A percentile compares a stretch with the other conserved stretches of the same genome.
phyloP scores from a whole-genome alignment of 345 rosid genomes.

The Eucalyptus pumila region DNA sequence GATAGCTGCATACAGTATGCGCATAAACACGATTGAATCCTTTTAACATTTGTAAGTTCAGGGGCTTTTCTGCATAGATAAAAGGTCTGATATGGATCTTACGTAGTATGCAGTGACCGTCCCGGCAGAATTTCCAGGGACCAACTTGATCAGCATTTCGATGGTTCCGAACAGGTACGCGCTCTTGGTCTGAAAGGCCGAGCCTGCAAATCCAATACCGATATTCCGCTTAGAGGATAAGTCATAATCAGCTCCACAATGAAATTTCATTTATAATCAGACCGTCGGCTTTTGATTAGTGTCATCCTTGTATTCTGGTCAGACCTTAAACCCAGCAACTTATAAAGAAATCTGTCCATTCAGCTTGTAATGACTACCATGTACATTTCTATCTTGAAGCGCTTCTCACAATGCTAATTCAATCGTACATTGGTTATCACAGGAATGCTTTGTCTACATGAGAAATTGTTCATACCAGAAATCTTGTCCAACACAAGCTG shows the following conservation, averaged over 20 bases:
- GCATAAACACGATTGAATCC: not conserved
- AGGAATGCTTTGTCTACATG: not conserved
- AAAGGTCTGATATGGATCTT: not conserved
- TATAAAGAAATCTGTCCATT: not conserved
- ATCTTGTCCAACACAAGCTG: not conserved
- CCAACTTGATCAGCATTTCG: slow-evolving; percentile 3
- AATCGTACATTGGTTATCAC: not conserved
- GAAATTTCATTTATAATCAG: not conserved
- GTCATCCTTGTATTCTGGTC: not conserved
- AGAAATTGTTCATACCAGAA: not conserved
- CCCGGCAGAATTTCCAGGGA: slow-evolving; percentile 4
- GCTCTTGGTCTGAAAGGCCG: not conserved
- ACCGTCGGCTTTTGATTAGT: not conserved
- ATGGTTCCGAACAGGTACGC: not conserved
- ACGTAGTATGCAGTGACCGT: slow-evolving; percentile 7
- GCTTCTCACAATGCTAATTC: not conserved
- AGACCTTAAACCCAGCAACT: not conserved
- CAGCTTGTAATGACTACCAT: not conserved
- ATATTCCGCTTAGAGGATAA: not conserved
- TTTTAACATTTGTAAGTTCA: not conserved
- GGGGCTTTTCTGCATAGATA: not conserved
- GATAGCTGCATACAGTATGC: not conserved
- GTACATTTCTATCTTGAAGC: not conserved
- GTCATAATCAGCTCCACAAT: not conserved
- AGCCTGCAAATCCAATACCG: not conserved